Evolutionary conservation across 1,139 yeast genomes (phyloP), one percentile per base, ranked within the genome.

Genomic region (Yamadazyma mexicana): DNA sequence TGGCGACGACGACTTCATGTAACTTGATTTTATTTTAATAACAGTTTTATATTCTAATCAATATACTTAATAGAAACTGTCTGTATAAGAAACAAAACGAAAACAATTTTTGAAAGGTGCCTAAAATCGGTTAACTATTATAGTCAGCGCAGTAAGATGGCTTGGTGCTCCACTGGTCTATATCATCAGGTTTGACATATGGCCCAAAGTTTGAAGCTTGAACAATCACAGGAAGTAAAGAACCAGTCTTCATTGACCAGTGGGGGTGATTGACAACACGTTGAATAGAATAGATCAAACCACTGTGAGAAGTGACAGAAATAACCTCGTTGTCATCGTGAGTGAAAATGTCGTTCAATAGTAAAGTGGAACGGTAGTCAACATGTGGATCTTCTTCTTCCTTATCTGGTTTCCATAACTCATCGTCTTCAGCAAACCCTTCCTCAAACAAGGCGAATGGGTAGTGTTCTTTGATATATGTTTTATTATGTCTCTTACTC

Each of bases 1-100:
- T 46, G 80, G 68, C 43, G 96, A 87, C 59, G 87, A 79, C 55
- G 98, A 92, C 64, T 91, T 91, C 66, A 91, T 91, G 98, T 91
- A 75, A 41, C 26, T 24, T 10, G 15, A n/a, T 31, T 12, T n/a
- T 8, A 10, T 9, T 12, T 6, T 26, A 23, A 22, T 12, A 7
- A 11, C 22, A 12, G 12, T 29, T 17, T 6, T 17, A 29, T 17
- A 29, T 11, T 17, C 16, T 16, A 29, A 20, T 18, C 15, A 6
- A 30, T 30, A 30, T 17, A 24, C 7, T 6, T 14, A 14, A 28
- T 28, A 28, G 23, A 16, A 30, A n/a, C n/a, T n/a, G n/a, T n/a
- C n/a, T n/a, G n/a, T n/a, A n/a, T n/a, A n/a, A 23, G 25, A 23
- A 23, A 23, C 25, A n/a, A n/a, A n/a, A n/a, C n/a, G n/a, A n/a